Evolutionary conservation across 2,329 filamentous ascomycete genomes (phyloP), one percentile per base, ranked within the genome.

Genomic region (Microcyclospora pomicola): DNA sequence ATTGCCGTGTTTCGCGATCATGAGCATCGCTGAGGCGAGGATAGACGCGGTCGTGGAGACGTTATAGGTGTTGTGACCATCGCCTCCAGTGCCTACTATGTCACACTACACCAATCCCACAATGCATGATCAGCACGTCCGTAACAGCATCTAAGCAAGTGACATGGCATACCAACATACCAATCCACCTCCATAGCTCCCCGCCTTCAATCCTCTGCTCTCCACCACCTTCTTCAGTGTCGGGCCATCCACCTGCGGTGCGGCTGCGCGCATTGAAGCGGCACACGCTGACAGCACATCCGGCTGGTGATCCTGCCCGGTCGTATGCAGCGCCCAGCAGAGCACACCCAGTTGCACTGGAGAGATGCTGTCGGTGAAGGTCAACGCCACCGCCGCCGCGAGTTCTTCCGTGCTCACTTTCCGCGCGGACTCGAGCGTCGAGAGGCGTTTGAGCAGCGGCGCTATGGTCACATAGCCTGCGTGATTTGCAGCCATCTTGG

Each of bases 51-150:
- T 94, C 4, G 91, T 98, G 50, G 82, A 91, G 58, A 98, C 88
- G 61, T 98, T 98, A 75, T 94, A 98, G 27, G 91, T 98, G 61
- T 93, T 85, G 69, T 96, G 87, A 14, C 82, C 80, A 65, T 98
- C 91, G 55, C 91, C 91, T 48, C 91, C 91, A 6, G 91, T 98
- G 49, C 91, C 91, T 41, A 98, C 91, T 58, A 98, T 96, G 60
- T 98, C 91, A 59, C 87, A 78, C 72, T 77, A 46, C 19, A 33
- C 3, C 24, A 11, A 10, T 13, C 28, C 32, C 13, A 3, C 27
- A 32, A 36, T 33, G 7, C 37, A 15, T 32, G 33, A 11, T 27
- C 16, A 33, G 24, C 14, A 15, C n/a, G 9, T 12, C 27, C 3
- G 34, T 24, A 24, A 24, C 19, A 7, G 7, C 7, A 24, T 24